Evolutionary conservation across 2,329 filamentous ascomycete genomes (phyloP).

Genomic region (Aotearoamyces nothofagi): DNA sequence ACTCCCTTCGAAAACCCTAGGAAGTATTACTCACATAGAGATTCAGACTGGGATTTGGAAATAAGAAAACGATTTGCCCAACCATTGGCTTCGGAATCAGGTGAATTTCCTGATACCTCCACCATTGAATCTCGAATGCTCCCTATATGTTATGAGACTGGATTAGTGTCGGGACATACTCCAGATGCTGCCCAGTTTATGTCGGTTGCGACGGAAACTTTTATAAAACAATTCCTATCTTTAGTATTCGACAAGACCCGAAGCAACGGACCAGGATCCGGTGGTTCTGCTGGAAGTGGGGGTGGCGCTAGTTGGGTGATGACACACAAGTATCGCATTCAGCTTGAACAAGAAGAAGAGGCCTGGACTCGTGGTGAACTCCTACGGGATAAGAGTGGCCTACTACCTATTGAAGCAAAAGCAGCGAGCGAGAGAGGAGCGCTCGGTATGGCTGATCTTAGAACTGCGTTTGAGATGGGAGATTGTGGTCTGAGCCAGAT

Average conservation of each 20-base stretch:
- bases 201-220: slow-evolving; percentile 49
- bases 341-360: slow-evolving; percentile 63
- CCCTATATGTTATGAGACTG: slow-evolving; percentile 52
- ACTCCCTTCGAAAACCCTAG: slow-evolving; percentile 33
- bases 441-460: slow-evolving; percentile 63
- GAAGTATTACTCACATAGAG: slow-evolving; percentile 1
- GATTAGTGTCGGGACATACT: slow-evolving; percentile 41
- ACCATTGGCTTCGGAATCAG: slow-evolving; percentile 50
- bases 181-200: slow-evolving; percentile 47
- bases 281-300: slow-evolving; percentile 45
- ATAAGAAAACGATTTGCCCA: slow-evolving; percentile 51
- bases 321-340: slow-evolving; percentile 62
- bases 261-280: slow-evolving; percentile 48
- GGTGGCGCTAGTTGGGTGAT: slow-evolving; percentile 58
- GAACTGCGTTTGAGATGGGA: slow-evolving; percentile 59
- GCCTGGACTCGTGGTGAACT: slow-evolving; percentile 59
- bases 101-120: slow-evolving; percentile 52
- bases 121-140: slow-evolving; percentile 50
- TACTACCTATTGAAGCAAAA: slow-evolving; percentile 70
- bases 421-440: slow-evolving; percentile 57
- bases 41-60: slow-evolving; percentile 46
- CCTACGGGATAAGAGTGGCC: slow-evolving; percentile 55
- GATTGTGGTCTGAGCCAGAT: slow-evolving; percentile 66
- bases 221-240: slow-evolving; percentile 50
- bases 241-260: slow-evolving; percentile 48